These are phyloP conservation scores for Apiospora sp. DNA, from an alignment of 2,329 filamentous ascomycete genomes.

Conservation along the genomic window DNA sequence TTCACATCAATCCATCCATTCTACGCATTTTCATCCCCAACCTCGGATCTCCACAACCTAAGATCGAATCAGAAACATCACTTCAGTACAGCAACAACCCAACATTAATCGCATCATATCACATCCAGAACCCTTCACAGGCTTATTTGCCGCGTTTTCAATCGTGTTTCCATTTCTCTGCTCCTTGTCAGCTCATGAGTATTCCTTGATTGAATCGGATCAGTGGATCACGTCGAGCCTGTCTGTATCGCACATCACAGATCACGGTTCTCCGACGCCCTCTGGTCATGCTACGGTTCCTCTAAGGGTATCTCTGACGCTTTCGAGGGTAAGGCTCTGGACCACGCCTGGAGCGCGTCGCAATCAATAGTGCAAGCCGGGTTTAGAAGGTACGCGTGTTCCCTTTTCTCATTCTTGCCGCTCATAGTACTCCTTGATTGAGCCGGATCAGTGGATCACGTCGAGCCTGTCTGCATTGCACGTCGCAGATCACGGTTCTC, in stretches of 20 bases:
- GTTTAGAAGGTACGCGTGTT: background rate
- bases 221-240: background rate
- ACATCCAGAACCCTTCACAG: background rate
- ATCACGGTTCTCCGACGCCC: background rate
- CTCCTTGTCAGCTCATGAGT: too few relatives aligned
- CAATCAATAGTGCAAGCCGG: too few relatives aligned
- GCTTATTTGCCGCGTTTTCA: background rate
- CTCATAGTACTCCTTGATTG: background rate
- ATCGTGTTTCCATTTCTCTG: background rate
- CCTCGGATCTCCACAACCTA: background rate
- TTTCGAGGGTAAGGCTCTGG: background rate
- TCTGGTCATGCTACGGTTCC: background rate
- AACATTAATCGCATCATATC: background rate
- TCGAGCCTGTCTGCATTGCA: background rate
- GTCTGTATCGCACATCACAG: background rate
- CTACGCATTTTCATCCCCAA: background rate
- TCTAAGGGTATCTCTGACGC: background rate
- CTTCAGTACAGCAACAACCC: background rate
- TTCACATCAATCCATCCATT: background rate
- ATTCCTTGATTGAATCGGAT: background rate
- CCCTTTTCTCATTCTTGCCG: background rate
- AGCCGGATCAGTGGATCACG: background rate
- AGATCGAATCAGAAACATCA: background rate
- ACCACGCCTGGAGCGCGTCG: background rate
- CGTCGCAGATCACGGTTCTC: background rate